Percentiles rank a stretch among this genome's conserved stretches.
These are phyloP conservation scores for Wickerhamomyces bovis DNA, from an alignment of 805 yeast genomes.

Conservation along the genomic window DNA sequence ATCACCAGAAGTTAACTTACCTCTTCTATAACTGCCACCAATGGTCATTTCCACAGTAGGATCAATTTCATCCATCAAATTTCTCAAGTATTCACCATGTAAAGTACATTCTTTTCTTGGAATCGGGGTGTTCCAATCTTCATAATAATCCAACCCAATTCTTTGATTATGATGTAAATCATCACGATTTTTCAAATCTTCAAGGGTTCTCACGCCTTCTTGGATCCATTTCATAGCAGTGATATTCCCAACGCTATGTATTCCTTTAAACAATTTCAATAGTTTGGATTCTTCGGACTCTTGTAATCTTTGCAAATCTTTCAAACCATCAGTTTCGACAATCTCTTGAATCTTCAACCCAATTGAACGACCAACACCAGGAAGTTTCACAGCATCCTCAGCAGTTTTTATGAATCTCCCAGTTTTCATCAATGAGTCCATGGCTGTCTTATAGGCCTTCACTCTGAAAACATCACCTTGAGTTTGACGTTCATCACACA, in stretches of 20 bases:
- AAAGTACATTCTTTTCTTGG: constrained; percentile 38
- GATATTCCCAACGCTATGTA: constrained; percentile 45
- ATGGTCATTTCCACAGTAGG: constrained; percentile 29
- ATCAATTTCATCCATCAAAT: constrained; percentile 27
- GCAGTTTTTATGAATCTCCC: constrained; percentile 26
- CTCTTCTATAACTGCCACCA: constrained; percentile 51
- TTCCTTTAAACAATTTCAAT: constrained; percentile 30
- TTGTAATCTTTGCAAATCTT: constrained; percentile 16
- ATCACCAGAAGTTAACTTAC: constrained; percentile 42
- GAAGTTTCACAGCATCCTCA: constrained; percentile 33
- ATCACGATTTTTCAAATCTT: constrained; percentile 29
- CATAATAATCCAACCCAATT: constrained; percentile 39
- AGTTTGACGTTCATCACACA: constrained; percentile 16
- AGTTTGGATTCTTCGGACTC: constrained; percentile 23
- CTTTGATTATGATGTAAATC: constrained; percentile 26
- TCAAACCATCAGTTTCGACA: constrained; percentile 28
- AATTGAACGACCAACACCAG: constrained; percentile 36
- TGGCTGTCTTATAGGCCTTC: constrained; percentile 39
- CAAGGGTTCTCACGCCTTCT: constrained; percentile 32
- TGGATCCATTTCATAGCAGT: constrained; percentile 36
- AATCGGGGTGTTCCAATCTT: constrained; percentile 41
- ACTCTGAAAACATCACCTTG: constrained; percentile 33
- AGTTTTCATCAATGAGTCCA: constrained; percentile 29
- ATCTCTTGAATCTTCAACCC: constrained; percentile 42
- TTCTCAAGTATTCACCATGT: constrained; percentile 32